Evolutionary conservation across 2,329 filamentous ascomycete species (phyloP), one percentile per base, ranked within the genome.

Genomic region (Ceratocystis smalleyi): DNA sequence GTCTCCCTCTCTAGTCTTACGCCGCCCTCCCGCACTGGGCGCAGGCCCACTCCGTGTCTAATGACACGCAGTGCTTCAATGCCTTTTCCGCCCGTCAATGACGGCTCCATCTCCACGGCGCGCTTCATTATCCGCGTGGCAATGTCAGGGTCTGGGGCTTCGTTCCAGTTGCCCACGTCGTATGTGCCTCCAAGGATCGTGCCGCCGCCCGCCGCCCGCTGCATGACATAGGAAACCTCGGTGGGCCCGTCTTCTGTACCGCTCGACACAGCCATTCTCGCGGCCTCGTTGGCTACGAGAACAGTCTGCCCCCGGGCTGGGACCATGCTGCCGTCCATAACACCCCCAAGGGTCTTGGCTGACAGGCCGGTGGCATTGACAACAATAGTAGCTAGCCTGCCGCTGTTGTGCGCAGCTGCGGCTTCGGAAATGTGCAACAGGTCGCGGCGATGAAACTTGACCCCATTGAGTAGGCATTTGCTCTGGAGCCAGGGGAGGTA

Each of bases 181-280:
- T 95, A 88, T 59, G 86, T 92, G 1, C 91, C 91, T n/a, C 91
- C 91, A 1, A 96, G 77, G 51, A 96, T 80, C 0, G 89, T 94
- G 10, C 91, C 91, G 22, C 91, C 91, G n/a, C 82, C 82, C 0
- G 79, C 81, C 0, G 91, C 88, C 32, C 91, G 81, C 70, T 84
- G 84, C 91, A 96, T 96, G 59, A 88, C 79, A 72, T 96, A 96
- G 65, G 82, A 77, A 3, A 85, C 77, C 73, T 96, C 91, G 43
- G 86, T 84, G 0, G 78, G 76, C 1, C 82, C 85, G 70, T 94
- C 88, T 61, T 90, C 86, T 0, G 84, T 87, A 51, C 88, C 87
- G 10, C 86, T 90, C 15, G 81, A 79, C 5, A 81, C 80, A 59
- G 82, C 73, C 88, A 95, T 92, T 43, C 81, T 76, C 10, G 82